These are phyloP conservation scores for Yamadazyma songkhlaensis DNA, from an alignment of 1,139 yeast species.

Conservation along the genomic window DNA sequence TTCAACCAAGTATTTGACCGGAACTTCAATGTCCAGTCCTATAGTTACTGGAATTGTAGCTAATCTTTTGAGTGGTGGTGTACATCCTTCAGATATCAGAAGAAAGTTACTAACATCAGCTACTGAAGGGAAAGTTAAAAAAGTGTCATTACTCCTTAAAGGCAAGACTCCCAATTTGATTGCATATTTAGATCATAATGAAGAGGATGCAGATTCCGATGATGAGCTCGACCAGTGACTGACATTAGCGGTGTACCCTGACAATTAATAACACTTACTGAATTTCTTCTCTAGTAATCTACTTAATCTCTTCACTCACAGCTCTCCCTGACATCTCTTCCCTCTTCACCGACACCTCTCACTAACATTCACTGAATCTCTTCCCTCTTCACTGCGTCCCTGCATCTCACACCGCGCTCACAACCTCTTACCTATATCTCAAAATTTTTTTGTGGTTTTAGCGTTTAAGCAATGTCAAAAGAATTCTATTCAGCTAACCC, in stretches of 20 bases:
- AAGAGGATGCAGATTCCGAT: constrained; percentile 10
- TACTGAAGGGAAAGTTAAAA: constrained; percentile 33
- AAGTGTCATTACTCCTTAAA: constrained; percentile 26
- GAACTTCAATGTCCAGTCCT: constrained; percentile 90
- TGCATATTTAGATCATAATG: constrained; percentile 20
- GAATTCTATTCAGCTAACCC: constrained; percentile 7
- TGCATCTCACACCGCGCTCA: too few species aligned
- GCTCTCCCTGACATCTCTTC: background rate
- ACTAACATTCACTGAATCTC: background rate
- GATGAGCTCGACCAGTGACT: constrained; percentile 21
- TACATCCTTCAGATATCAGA: constrained; percentile 39
- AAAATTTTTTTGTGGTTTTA: constrained; percentile 1
- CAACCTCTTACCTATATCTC: background rate
- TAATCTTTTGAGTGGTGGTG: constrained; percentile 57
- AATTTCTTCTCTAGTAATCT: too few species aligned
- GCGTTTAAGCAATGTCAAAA: constrained; percentile 7
- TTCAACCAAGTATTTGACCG: constrained; percentile 53
- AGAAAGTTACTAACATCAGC: constrained; percentile 35
- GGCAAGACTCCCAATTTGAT: constrained; percentile 39
- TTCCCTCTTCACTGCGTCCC: background rate
- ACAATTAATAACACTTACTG: too few species aligned
- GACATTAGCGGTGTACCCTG: too few species aligned
- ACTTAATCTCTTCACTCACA: too few species aligned
- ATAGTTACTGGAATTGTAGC: constrained; percentile 74
- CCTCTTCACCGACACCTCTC: background rate